phyloP scores from a whole-genome alignment of 2,329 filamentous ascomycete genomes.

The Byssoonygena ceratinophila region DNA sequence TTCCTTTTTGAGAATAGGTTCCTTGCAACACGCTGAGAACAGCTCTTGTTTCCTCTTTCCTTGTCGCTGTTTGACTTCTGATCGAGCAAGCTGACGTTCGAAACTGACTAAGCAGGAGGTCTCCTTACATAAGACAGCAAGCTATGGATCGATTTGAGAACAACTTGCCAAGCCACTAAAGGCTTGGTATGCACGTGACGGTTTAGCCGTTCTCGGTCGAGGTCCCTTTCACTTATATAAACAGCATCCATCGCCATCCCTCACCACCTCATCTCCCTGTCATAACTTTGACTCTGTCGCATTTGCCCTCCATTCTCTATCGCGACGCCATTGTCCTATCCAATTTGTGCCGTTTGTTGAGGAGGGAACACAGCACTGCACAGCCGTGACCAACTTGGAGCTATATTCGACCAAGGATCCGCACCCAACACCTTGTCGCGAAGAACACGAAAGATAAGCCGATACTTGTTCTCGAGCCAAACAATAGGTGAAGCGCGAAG shows the following conservation, averaged over 20 bases:
- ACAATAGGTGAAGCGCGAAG: conserved; percentile 8
- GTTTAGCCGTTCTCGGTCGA: neutral
- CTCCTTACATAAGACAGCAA: neutral
- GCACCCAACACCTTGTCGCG: neutral
- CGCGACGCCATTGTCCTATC: neutral
- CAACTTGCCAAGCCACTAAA: conserved; percentile 5
- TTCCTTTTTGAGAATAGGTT: neutral
- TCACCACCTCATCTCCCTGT: neutral
- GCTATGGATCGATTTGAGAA: conserved; percentile 2
- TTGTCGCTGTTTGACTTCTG: too few species aligned
- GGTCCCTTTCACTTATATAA: conserved; percentile 2
- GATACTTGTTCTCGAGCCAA: neutral
- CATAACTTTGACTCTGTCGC: neutral
- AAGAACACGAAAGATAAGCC: neutral
- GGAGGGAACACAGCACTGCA: neutral
- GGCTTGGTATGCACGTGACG: neutral
- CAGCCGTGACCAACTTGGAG: neutral
- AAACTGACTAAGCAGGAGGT: neutral
- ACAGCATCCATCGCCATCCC: conserved; percentile 7
- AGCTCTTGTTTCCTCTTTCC: too few species aligned
- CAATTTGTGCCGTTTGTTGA: neutral
- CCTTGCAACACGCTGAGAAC: too few species aligned
- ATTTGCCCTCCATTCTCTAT: neutral
- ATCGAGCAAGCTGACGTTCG: neutral
- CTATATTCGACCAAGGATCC: neutral